These are phyloP conservation scores for Aspergillus latus DNA, from an alignment of 2,329 filamentous ascomycete genomes.

Conservation along the genomic window DNA sequence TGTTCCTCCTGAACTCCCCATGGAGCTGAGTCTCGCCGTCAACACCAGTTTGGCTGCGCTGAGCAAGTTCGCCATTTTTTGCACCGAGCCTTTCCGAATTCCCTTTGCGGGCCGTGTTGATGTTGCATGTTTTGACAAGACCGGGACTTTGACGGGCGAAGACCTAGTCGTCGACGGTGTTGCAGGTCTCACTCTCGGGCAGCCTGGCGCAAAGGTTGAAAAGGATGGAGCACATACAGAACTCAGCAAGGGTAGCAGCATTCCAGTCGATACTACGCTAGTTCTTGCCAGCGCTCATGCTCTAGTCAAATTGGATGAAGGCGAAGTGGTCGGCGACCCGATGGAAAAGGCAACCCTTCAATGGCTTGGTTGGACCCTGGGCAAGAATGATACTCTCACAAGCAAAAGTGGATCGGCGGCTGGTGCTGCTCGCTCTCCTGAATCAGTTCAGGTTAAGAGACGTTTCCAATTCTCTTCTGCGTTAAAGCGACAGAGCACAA, in stretches of 20 bases:
- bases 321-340: constrained; percentile 93
- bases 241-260: constrained; percentile 68
- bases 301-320: constrained; percentile 92
- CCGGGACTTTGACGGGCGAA: constrained; percentile 92
- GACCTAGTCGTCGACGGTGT: constrained; percentile 97
- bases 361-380: constrained; percentile 90
- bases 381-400: constrained; percentile 78
- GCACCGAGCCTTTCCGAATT: constrained; percentile 97
- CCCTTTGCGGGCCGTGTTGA: constrained; percentile 94
- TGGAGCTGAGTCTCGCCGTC: constrained; percentile 96
- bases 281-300: constrained; percentile 95
- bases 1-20: constrained; percentile 92
- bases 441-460: constrained; percentile 89
- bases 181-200: constrained; percentile 77
- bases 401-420: constrained; percentile 56
- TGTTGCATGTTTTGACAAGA: constrained; percentile 98
- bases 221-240: constrained; percentile 79
- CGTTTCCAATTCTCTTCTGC: constrained; percentile 98
- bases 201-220: constrained; percentile 66
- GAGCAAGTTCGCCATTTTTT: constrained; percentile 96
- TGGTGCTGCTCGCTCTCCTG: constrained; percentile 49
- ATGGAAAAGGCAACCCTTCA: constrained; percentile 97
- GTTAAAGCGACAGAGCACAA: constrained; percentile 91
- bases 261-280: constrained; percentile 79
- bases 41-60: constrained; percentile 95